Evolutionary conservation across 2,329 filamentous ascomycete species (phyloP), one percentile per base, ranked within the genome.

Genomic region (Monosporascus sp.): DNA sequence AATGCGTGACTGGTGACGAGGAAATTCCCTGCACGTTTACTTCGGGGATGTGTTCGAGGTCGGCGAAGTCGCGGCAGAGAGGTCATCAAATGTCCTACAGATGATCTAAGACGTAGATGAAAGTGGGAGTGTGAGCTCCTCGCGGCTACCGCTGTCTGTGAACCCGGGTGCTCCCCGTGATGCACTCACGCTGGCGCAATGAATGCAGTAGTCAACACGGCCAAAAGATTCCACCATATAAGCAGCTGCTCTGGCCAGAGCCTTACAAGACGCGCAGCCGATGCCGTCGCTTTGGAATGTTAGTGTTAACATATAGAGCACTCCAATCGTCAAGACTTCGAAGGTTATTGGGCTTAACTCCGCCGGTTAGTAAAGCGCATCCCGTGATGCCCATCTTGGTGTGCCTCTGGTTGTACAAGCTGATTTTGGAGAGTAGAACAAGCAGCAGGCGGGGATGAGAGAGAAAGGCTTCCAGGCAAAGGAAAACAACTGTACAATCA

Each of bases 21-120:
- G 34, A 59, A 62, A 2, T 51, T 56, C 60, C 60, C 5, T 49
- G 26, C 0, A 55, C 53, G 14, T 62, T 56, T 7, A 56, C 36
- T 2, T 49, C 41, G 1, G 57, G 26, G 8, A 56, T n/a, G 16
- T 17, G 27, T 26, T 58, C 41, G 37, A 61, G 53, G 20, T 56
- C 55, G 31, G 43, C 48, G 19, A 49, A 49, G 7, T 22, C 14
- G 40, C 40, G 6, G 6, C n/a, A 6, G 40, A 20, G n/a, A 44
- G n/a, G 6, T 20, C n/a, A 5, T 44, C 40, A n/a, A 44, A 44
- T 24, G 40, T 44, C 5, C 40, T 19, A 20, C 40, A 17, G 22
- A 19, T 17, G 4, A 44, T 44, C 40, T 44, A 19, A 44, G 34
- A n/a, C n/a, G n/a, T n/a, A n/a, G n/a, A n/a, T n/a, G n/a, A n/a